phyloP scores from a whole-genome alignment of 1,139 yeast genomes.

The Blastobotrys buckinghamii region DNA sequence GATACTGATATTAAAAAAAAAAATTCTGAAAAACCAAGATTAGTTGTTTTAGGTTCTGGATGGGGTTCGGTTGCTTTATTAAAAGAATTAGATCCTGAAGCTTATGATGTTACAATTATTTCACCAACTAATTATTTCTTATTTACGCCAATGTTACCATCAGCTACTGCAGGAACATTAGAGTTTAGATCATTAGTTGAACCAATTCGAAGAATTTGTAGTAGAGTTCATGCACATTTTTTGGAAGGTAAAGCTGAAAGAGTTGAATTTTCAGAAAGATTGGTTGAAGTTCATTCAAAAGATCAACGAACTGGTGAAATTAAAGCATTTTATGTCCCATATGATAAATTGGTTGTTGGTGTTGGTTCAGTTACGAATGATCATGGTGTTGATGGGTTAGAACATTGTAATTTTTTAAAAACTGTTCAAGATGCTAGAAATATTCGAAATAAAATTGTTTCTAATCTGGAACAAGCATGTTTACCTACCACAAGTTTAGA shows the following conservation, averaged over 20 bases:
- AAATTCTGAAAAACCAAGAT: constrained; percentile 42
- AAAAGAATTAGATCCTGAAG: constrained; percentile 41
- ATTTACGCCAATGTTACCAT: constrained; percentile 54
- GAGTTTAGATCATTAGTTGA: constrained; percentile 49
- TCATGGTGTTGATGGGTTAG: constrained; percentile 59
- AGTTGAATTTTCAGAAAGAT: constrained; percentile 45
- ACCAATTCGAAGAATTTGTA: constrained; percentile 48
- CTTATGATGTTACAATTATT: constrained; percentile 53
- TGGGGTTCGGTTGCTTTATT: constrained; percentile 44
- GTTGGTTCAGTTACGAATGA: constrained; percentile 62
- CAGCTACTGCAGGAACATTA: constrained; percentile 56
- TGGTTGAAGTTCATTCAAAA: constrained; percentile 46
- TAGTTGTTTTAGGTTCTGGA: constrained; percentile 55
- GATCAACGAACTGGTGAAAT: constrained; percentile 37
- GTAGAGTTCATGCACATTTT: constrained; percentile 46
- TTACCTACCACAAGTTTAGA: constrained; percentile 54
- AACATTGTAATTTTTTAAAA: constrained; percentile 52
- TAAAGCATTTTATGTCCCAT: constrained; percentile 49
- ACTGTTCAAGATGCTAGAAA: constrained; percentile 60
- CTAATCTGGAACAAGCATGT: constrained; percentile 52
- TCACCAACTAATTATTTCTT: constrained; percentile 57
- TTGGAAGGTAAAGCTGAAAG: constrained; percentile 52
- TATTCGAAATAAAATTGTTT: constrained; percentile 48
- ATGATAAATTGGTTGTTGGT: constrained; percentile 57
- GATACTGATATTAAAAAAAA: constrained; percentile 41